Base-by-base conservation (phyloP, 345 rosid genomes). In the Lumnitzera littorea region DNA sequence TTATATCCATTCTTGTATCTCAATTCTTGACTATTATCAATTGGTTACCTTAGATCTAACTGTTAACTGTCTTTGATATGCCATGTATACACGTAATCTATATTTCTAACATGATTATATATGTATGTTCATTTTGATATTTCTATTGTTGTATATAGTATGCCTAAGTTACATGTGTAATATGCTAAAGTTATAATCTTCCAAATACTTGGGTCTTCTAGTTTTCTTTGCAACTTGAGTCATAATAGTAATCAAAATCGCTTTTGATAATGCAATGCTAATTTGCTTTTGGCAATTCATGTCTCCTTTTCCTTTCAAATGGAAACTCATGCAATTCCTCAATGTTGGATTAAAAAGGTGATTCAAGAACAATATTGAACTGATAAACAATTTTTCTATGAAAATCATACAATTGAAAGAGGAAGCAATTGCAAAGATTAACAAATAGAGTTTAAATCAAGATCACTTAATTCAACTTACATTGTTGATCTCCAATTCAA, bases 391-490 rank as follows among this genome's bases (percentile, higher is more conserved):
- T 46, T 66, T 66, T 49, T 58, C 64, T 2, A 46, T 46, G 58
- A 50, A 48, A 17, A 31, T 66, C 15, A 66, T 66, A 53, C 52
- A 31, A 52, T 66, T 59, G 25, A 66, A 51, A 52, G 58, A 58
- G 53, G 63, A 66, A 17, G 13, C 20, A n/a, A 53, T 58, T 11
- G 57, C 20, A 20, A 20, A 20, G 20, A 20, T 20, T 20, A 46
- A 50, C 15, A 51, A 36, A 53, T 13, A 0, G 13, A 43, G 50
- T 3, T 41, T 50, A n/a, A 67, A 56, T 47, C 75, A 53, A 56
- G 84, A 80, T 62, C 51, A 80, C 70, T 31, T 80, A n/a, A 74
- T 80, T 17, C 77, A 83, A 67, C 78, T 83, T 57, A 73, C 74
- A 74, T 23, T 59, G 0, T 60, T 58, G 58, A 72, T 65, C 43